A percentile compares a stretch with the other conserved stretches of the same genome.
Conservation (phyloP, 306 rosid species). For the Senna tora region DNA sequence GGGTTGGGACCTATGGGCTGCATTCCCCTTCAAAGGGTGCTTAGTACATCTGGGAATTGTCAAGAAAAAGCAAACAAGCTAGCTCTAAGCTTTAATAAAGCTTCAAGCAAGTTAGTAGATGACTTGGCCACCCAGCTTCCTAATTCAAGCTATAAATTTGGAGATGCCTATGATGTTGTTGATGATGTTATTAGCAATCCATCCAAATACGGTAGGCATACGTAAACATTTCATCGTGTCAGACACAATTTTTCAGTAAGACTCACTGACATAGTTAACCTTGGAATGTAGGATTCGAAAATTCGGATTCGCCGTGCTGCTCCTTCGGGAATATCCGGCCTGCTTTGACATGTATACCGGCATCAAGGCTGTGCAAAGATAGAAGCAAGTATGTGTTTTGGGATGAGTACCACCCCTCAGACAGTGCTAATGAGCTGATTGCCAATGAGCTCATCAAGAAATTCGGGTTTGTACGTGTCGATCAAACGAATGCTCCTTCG, state of each 20-base stretch:
- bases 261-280: neutral
- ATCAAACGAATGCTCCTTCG: slow-evolving; percentile 41
- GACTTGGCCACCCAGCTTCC: slow-evolving; percentile 63
- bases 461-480: slow-evolving; percentile 48
- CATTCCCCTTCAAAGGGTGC: slow-evolving; percentile 52
- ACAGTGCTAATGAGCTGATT: slow-evolving; percentile 75
- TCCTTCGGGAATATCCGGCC: slow-evolving; percentile 87
- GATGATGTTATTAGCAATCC: slow-evolving; percentile 73
- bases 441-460: slow-evolving; percentile 89
- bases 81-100: slow-evolving; percentile 80
- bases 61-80: slow-evolving; percentile 66
- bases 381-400: slow-evolving; percentile 96
- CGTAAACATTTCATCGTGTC: neutral
- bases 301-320: slow-evolving; percentile 85
- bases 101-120: slow-evolving; percentile 49
- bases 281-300: slow-evolving; percentile 65
- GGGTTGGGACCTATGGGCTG: slow-evolving; percentile 21
- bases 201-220: slow-evolving; percentile 57
- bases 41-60: slow-evolving; percentile 68
- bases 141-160: slow-evolving; percentile 50
- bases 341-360: slow-evolving; percentile 83
- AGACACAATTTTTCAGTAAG: neutral
- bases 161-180: slow-evolving; percentile 40
- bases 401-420: slow-evolving; percentile 98
- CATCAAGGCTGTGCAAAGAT: slow-evolving; percentile 75